Percentiles rank a stretch among this genome's conserved stretches.
Conservation (phyloP, 2,329 filamentous ascomycete species). For the Didymella keratinophila region DNA sequence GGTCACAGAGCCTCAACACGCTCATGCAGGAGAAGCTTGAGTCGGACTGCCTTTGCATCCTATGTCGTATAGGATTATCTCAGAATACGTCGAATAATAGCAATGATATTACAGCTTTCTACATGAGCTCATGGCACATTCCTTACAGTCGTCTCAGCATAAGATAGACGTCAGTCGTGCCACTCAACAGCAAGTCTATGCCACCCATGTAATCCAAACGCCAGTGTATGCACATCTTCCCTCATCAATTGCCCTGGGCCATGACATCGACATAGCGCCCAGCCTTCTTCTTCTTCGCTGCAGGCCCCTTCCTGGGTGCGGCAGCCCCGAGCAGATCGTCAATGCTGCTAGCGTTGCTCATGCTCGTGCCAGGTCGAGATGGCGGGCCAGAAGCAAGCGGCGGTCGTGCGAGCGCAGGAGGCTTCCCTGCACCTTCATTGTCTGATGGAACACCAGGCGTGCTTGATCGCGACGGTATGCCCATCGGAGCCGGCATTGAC, state of each 20-base stretch:
- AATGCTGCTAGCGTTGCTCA: constrained; percentile 93
- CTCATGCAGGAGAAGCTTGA: constrained; percentile 12
- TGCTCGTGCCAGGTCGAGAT: constrained; percentile 71
- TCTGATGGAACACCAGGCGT: constrained; percentile 47
- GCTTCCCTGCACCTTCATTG: constrained; percentile 35
- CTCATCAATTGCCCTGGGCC: constrained; percentile 46
- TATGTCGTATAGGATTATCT: constrained; percentile 8
- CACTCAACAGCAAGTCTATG: constrained; percentile 1
- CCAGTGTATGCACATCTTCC: constrained; percentile 2
- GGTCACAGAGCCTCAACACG: constrained; percentile 25
- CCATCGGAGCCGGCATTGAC: constrained; percentile 49
- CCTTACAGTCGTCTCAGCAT: constrained; percentile 1
- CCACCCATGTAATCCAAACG: constrained; percentile 1
- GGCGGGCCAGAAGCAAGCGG: constrained; percentile 43
- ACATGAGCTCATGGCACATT: constrained; percentile 5
- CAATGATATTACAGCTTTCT: constrained; percentile 14
- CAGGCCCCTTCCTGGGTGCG: constrained; percentile 68
- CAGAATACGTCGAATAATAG: not conserved
- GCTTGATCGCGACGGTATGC: constrained; percentile 37
- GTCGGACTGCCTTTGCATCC: constrained; percentile 5
- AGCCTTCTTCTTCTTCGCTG: constrained; percentile 75
- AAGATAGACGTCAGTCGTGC: not conserved
- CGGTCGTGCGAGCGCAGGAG: constrained; percentile 38
- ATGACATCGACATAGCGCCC: constrained; percentile 96
- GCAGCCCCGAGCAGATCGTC: constrained; percentile 87